A percentile compares a stretch with the other conserved stretches of the same genome.
phyloP scores from a whole-genome alignment of 768 basidiomycete genomes.

The Pleurotus eryngii region DNA sequence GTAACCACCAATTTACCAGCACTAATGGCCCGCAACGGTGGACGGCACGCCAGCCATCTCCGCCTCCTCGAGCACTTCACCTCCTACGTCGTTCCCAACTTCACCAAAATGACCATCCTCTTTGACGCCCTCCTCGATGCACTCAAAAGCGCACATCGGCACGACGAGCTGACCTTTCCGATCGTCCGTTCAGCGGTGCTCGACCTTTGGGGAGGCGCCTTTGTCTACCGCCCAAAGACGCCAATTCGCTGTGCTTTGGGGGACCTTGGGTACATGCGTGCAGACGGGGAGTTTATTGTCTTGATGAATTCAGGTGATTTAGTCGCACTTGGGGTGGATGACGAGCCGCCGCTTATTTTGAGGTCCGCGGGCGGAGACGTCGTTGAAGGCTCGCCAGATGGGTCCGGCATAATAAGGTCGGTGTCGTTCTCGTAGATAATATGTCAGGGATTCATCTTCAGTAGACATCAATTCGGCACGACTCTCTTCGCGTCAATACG shows the following conservation, averaged over 20 bases:
- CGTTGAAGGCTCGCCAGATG: background rate
- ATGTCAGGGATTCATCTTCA: no score
- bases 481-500: background rate
- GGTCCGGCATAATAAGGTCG: background rate
- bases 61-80: conserved; percentile 4
- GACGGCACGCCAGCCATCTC: background rate
- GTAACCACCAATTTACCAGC: background rate
- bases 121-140: background rate
- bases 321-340: background rate
- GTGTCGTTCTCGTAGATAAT: background rate
- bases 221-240: background rate
- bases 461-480: background rate
- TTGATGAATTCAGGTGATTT: background rate
- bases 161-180: background rate
- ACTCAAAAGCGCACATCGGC: background rate
- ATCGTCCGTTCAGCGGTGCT: background rate
- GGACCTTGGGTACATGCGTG: conserved; percentile 1
- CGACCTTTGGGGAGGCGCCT: background rate
- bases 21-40: background rate
- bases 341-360: background rate
- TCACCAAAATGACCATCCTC: background rate
- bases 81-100: background rate
- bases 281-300: background rate
- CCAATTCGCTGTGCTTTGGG: background rate
- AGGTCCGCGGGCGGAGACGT: background rate